Evolutionary conservation across 495 filamentous ascomycete genomes (phyloP), one percentile per base, ranked within the genome.

Genomic region (Aspergillus biplanus): DNA sequence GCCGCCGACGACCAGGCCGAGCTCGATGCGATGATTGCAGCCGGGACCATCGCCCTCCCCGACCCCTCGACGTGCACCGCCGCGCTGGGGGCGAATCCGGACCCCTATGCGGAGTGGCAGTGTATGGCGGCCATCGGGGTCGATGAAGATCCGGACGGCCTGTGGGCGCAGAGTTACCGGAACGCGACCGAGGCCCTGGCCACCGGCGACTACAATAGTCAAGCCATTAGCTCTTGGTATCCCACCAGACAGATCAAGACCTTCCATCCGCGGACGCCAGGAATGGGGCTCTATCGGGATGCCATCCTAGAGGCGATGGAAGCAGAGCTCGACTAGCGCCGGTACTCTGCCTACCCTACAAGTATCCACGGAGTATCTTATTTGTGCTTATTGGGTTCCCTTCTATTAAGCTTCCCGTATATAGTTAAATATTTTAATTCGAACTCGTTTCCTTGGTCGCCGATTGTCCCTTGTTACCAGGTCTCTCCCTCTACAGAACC

Each of bases 231-330:
- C 7, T 5, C 16, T 6, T 15, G 3, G 16, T 2, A 15, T 4
- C 37, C 18, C 39, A 58, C 37, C 2, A 31, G 56, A 1, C 56
- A 47, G 21, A 58, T 58, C 56, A 46, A 58, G 56, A 58, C 37
- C 39, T 58, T 58, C 42, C 56, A 58, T 42, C 56, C 37, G 7
- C 56, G 56, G n/a, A 58, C 56, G 32, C 21, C 39, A 7, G 56
- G 56, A 34, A 59, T 59, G 56, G 56, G 21, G 6, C 31, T 34
- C 34, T 59, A 59, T 27, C 42, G 44, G 0, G 56, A 59, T 35
- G 56, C 44, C 11, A 50, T 59, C 44, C 27, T 59, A 0, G 44
- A 49, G 11, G 56, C 44, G 2, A 59, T 59, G 9, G 53, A 57
- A 18, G 55, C 35, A 57, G 55, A 57, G 37, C 18, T 27, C 21